Evolutionary conservation across 1,139 yeast species (phyloP), one percentile per base, ranked within the genome.

Genomic region (Debaryomyces coudertii): DNA sequence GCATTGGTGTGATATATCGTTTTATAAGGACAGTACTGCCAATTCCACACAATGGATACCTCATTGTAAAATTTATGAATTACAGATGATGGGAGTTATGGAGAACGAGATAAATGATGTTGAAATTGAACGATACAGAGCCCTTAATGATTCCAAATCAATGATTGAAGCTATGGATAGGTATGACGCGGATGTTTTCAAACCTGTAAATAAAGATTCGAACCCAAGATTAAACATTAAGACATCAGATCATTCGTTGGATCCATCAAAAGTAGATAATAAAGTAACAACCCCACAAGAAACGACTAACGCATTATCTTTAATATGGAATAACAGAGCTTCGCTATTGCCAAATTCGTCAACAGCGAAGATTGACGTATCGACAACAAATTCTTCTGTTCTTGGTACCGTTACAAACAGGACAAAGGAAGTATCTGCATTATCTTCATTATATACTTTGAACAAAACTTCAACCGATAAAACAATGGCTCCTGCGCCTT

Each of bases 51-150:
- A 85, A 54, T 93, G 98, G 97, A 80, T 86, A 23, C 97, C 99
- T 1, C 73, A 95, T 29, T 90, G 97, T 64, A 90, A 90, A 59
- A 90, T 95, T 42, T 92, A 93, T 62, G 98, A 92, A 57, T 69
- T 95, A 18, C 99, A 93, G 63, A 95, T 93, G 98, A 92, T 92
- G 96, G 99, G 98, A 0, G 81, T 92, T 5, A 90, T 92, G 86
- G 98, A 92, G 56, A 89, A 87, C 55, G 97, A 92, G 58, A 74
- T 84, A 42, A 82, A 82, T 53, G 80, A 84, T 7, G 79, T 85
- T 28, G 76, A 82, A 12, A 79, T 89, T 22, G 84, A 82, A 31
- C 73, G 86, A 39, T 68, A 86, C 46, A 67, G 62, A 38, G 43
- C 57, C 0, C 55, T 57, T 34, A 57, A 56, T 36, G 56, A 57